phyloP scores from a whole-genome alignment of 2,329 filamentous ascomycete genomes.

The Sarocladiaceae sp. region DNA sequence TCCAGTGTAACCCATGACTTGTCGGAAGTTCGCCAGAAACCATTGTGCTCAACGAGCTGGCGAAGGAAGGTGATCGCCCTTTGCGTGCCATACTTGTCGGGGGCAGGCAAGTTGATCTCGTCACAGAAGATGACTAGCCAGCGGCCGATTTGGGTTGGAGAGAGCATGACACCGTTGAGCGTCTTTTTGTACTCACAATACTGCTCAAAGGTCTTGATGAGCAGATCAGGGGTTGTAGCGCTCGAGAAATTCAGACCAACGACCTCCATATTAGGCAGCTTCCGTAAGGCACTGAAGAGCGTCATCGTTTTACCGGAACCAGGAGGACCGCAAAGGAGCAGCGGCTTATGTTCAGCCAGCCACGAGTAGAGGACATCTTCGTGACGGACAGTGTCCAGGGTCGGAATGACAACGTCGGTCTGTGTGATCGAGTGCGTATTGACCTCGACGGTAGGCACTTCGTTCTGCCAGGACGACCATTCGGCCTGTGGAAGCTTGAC shows the following conservation, averaged over 20 bases:
- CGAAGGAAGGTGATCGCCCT: slow-evolving; percentile 95
- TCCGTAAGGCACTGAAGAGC: slow-evolving; percentile 91
- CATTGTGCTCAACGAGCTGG: slow-evolving; percentile 96
- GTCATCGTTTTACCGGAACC: slow-evolving; percentile 99
- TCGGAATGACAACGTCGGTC: slow-evolving; percentile 97
- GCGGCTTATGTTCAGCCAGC: slow-evolving; percentile 96
- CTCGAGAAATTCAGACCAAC: slow-evolving; percentile 99
- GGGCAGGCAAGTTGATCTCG: slow-evolving; percentile 97
- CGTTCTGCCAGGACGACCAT: slow-evolving; percentile 90
- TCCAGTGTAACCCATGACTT: slow-evolving; percentile 98
- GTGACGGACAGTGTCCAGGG: slow-evolving; percentile 91
- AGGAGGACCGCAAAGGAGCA: slow-evolving; percentile 92
- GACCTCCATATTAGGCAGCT: slow-evolving; percentile 97
- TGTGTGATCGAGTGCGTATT: slow-evolving; percentile 98
- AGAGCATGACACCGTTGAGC: slow-evolving; percentile 89
- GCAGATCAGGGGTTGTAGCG: slow-evolving; percentile 91
- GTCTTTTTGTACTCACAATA: slow-evolving; percentile 99
- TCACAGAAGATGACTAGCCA: slow-evolving; percentile 99
- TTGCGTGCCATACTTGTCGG: slow-evolving; percentile 96
- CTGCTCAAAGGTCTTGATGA: slow-evolving; percentile 99
- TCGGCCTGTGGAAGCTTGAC: slow-evolving; percentile 79
- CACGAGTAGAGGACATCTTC: slow-evolving; percentile 99
- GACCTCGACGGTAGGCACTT: slow-evolving; percentile 91
- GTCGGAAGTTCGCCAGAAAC: slow-evolving; percentile 96
- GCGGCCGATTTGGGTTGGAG: slow-evolving; percentile 90